Evolutionary conservation across 2,329 filamentous ascomycete species (phyloP).

Genomic region (Ascochyta viciae-villosae): DNA sequence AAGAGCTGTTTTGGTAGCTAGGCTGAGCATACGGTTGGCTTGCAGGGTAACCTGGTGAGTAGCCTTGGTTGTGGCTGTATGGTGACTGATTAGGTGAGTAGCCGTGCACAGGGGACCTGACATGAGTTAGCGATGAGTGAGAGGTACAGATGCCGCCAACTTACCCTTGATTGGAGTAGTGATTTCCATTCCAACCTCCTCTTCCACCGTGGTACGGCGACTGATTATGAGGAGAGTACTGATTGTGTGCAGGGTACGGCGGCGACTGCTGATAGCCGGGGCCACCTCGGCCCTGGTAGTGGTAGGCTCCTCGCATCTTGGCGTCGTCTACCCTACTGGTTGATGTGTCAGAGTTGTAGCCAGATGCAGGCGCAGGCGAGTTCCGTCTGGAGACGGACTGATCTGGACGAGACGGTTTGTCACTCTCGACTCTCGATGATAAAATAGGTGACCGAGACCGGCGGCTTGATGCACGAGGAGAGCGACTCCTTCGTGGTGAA

Average conservation of each 20-base stretch:
- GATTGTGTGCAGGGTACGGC: slow-evolving; percentile 63
- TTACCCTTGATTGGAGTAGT: slow-evolving; percentile 59
- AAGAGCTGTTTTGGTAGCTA: slow-evolving; percentile 56
- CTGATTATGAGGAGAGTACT: slow-evolving; percentile 67
- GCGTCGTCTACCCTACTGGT: slow-evolving; percentile 34
- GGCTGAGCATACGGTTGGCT: slow-evolving; percentile 64
- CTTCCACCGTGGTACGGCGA: slow-evolving; percentile 66
- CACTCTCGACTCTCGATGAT: slow-evolving; percentile 16
- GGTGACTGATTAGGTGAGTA: slow-evolving; percentile 65
- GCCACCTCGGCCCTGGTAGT: slow-evolving; percentile 47
- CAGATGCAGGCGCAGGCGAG: slow-evolving; percentile 39
- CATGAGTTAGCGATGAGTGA: slow-evolving; percentile 31
- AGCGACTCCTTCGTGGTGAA: slow-evolving; percentile 31
- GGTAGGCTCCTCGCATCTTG: slow-evolving; percentile 48
- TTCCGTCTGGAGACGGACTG: slow-evolving; percentile 30
- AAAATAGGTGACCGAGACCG: slow-evolving; percentile 41
- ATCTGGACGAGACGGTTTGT: slow-evolving; percentile 21
- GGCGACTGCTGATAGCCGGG: slow-evolving; percentile 65
- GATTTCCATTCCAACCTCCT: slow-evolving; percentile 60
- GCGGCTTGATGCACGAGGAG: slow-evolving; percentile 36
- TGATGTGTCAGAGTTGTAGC: slow-evolving; percentile 41
- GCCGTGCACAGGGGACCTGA: slow-evolving; percentile 57
- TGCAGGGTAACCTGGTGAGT: slow-evolving; percentile 56
- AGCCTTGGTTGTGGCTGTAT: slow-evolving; percentile 54
- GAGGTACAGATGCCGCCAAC: slow-evolving; percentile 26